Base-by-base conservation (phyloP, 176 grass and related monocot genomes). In the Chrysopogon serrulatus region DNA sequence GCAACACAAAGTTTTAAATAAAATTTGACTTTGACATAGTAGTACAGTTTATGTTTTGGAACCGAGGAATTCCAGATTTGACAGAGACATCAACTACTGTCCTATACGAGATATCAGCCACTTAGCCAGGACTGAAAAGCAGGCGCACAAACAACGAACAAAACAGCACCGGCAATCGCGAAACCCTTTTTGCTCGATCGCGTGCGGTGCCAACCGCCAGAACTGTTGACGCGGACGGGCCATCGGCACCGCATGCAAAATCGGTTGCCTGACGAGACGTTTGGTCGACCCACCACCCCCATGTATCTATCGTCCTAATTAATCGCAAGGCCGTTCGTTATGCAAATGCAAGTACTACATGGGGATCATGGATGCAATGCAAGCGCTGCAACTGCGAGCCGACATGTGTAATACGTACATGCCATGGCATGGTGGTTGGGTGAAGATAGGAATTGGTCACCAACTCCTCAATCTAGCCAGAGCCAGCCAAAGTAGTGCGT, bases 401-500 rank as follows among this genome's bases (percentile, higher is more conserved):
- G 28, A 44, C 24, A 17, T 44, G 68, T 44, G 68, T 9, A 44
- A 40, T 45, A 6, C 43, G n/a, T n/a, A n/a, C 56, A 79, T 31
- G 67, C 51, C 19, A 5, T 33, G 28, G n/a, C 77, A 13, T 27
- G 78, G 71, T 82, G 32, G 85, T 82, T 87, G 70, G 85, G 17
- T 27, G 47, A 36, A 68, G 71, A 87, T 42, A 68, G 85, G 44
- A 59, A 82, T 39, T 30, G 71, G 33, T 17, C 71, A 76, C 79
- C 78, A 44, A 36, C 62, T 68, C 23, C 71, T 63, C 27, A 68
- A 69, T 35, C 61, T 49, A 73, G 23, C 54, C 8, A 12, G 54
- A 24, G 10, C 23, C 9, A 57, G 54, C 54, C 23, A 57, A 57
- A 10, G 40, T 8, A 41, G 10, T 16, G n/a, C n/a, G n/a, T 6